Conservation (phyloP, 1,284 basidiomycete species). For the Moesziomyces sp. region DNA sequence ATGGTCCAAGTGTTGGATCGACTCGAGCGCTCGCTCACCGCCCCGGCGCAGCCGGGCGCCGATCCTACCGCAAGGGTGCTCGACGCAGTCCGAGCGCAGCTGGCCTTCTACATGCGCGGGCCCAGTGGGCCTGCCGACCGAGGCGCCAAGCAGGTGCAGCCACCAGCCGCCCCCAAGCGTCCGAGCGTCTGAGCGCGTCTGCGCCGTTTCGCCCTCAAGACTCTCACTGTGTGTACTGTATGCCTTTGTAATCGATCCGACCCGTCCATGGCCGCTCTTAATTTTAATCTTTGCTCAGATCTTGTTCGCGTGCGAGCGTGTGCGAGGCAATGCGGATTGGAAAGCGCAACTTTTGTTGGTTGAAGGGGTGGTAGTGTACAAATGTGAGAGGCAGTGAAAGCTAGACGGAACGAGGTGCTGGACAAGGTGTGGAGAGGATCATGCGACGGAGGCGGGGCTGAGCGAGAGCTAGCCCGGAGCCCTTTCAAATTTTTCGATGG, state of each 20-base stretch:
- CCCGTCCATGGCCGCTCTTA: no score
- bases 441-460: no score
- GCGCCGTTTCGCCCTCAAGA: no score
- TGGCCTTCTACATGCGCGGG: conserved; percentile 25
- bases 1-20: conserved; percentile 42
- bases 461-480: no score
- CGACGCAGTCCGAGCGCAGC: conserved; percentile 24
- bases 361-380: conserved; percentile 29
- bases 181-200: no score
- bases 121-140: conserved; percentile 13
- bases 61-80: conserved; percentile 26
- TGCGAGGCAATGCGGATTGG: no score
- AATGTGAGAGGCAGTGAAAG: conserved; percentile 8
- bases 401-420: conserved; percentile 5
- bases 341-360: conserved; percentile 4
- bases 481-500: background rate
- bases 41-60: conserved; percentile 19
- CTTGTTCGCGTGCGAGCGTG: no score
- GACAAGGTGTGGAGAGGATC: background rate
- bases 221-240: no score
- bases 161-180: conserved; percentile 3
- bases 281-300: no score
- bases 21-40: conserved; percentile 20
- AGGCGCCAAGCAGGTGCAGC: background rate
- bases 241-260: no score